Evolutionary conservation across 192 early-diverging fungal genomes (phyloP), one percentile per base, ranked within the genome.

Genomic region (Entomortierella lignicola): DNA sequence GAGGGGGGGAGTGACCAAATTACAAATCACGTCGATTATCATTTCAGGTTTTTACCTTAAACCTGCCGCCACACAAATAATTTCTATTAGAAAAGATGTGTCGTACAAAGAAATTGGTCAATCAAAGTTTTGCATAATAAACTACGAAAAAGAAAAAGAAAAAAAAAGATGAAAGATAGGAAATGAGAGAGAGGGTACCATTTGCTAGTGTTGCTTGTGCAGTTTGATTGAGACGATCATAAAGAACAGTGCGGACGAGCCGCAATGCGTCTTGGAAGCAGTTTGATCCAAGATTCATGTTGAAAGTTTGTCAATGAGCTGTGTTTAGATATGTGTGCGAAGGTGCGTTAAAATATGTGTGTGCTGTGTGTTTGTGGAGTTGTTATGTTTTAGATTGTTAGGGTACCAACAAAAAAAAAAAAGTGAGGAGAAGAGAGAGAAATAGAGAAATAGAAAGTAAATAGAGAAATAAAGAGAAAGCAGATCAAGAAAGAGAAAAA

Each of bases 121-220:
- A 21, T n/a, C 18, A n/a, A n/a, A n/a, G n/a, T n/a, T n/a, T n/a
- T n/a, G n/a, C n/a, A n/a, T n/a, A n/a, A n/a, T n/a, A n/a, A 43
- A 17, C 8, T 8, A 43, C 10, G 17, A 17, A 43, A 17, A 43
- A 17, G 17, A 50, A 10, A 21, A 21, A n/a, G 17, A n/a, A 17
- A 17, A 54, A 17, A 5, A 8, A 54, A 54, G 52, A 10, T 23
- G 52, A 23, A 27, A 29, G 23, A 8, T 23, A 8, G 6, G 10
- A 3, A 6, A 54, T 27, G 50, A 21, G 15, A 12, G 6, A n/a
- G 5, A 23, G 50, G 8, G 23, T 74, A 74, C 72, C 72, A 37
- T 66, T 60, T 18, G 72, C 72, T 39, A 74, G 58, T 1, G 64
- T 60, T n/a, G 26, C 55, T 42, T 66, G 72, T 23, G 72, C 72